Evolutionary conservation across 1,139 yeast species (phyloP).

Genomic region (Pichia sp.): DNA sequence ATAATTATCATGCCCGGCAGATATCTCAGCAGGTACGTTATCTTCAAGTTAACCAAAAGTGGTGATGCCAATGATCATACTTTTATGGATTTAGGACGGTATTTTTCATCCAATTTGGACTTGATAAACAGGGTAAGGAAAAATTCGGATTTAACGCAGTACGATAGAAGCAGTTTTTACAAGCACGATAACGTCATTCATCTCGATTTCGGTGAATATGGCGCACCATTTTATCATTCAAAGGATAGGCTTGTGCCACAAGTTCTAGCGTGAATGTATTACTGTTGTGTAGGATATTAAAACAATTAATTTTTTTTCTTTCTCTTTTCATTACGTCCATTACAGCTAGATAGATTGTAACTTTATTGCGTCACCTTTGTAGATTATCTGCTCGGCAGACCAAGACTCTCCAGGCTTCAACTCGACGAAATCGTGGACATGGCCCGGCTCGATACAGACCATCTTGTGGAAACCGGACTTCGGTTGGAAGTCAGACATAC

Average conservation of each 20-base stretch:
- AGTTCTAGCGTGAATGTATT: conserved; percentile 8
- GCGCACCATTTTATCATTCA: conserved; percentile 15
- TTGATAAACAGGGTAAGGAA: conserved; percentile 43
- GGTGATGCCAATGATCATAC: conserved; percentile 19
- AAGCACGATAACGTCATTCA: conserved; percentile 26
- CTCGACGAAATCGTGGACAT: conserved; percentile 62
- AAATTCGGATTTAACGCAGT: conserved; percentile 40
- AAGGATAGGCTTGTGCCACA: conserved; percentile 13
- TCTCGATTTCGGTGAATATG: conserved; percentile 14
- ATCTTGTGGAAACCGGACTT: conserved; percentile 75
- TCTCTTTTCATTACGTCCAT: background rate
- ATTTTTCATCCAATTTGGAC: conserved; percentile 52
- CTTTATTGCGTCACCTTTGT: conserved; percentile 32
- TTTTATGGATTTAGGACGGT: conserved; percentile 37
- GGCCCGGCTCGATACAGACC: conserved; percentile 95
- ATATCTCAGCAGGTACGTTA: conserved; percentile 10
- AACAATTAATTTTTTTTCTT: too few species aligned
- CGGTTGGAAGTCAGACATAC: conserved; percentile 86
- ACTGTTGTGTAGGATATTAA: too few species aligned
- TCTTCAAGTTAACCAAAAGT: conserved; percentile 4
- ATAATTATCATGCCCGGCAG: conserved; percentile 17
- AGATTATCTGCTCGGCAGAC: conserved; percentile 59
- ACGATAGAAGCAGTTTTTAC: conserved; percentile 40
- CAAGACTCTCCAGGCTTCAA: conserved; percentile 68
- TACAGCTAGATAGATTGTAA: conserved; percentile 16